Evolutionary conservation across 768 basidiomycete species (phyloP).

Genomic region (Arthromyces matolae): DNA sequence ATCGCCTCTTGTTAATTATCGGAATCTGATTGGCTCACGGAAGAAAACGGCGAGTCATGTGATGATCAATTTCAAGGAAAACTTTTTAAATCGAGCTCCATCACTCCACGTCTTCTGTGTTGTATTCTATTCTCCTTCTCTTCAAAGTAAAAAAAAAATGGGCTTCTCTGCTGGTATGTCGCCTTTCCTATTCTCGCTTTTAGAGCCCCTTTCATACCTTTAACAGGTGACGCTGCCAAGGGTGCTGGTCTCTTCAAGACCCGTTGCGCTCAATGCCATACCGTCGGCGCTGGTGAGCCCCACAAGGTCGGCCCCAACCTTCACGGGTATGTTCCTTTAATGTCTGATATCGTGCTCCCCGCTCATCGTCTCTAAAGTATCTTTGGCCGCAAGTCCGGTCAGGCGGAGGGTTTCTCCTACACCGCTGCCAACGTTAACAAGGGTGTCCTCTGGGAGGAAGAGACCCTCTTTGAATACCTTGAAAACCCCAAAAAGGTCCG

Average conservation of each 20-base stretch:
- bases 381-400: conserved; percentile 85
- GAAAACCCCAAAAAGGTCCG: conserved; percentile 95
- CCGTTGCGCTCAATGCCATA: conserved; percentile 93
- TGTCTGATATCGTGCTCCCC: not conserved
- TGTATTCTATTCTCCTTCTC: conserved; percentile 15
- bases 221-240: conserved; percentile 78
- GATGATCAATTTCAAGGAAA: conserved; percentile 13
- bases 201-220: not conserved
- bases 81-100: conserved; percentile 17
- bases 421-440: conserved; percentile 96
- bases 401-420: conserved; percentile 83
- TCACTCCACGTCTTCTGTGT: conserved; percentile 12
- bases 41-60: conserved; percentile 19
- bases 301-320: conserved; percentile 96
- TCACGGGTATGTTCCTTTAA: conserved; percentile 61
- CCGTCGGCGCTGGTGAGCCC: conserved; percentile 67
- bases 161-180: conserved; percentile 38
- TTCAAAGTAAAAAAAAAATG: conserved; percentile 25
- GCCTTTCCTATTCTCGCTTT: conserved; percentile 42
- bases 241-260: conserved; percentile 97
- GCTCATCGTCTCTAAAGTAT: conserved; percentile 42
- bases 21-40: conserved; percentile 16
- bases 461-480: conserved; percentile 93
- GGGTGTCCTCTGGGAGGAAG: conserved; percentile 80
- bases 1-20: too few species aligned